Evolutionary conservation across 2,329 filamentous ascomycete species (phyloP).

Genomic region (Paradendryphiella salina): DNA sequence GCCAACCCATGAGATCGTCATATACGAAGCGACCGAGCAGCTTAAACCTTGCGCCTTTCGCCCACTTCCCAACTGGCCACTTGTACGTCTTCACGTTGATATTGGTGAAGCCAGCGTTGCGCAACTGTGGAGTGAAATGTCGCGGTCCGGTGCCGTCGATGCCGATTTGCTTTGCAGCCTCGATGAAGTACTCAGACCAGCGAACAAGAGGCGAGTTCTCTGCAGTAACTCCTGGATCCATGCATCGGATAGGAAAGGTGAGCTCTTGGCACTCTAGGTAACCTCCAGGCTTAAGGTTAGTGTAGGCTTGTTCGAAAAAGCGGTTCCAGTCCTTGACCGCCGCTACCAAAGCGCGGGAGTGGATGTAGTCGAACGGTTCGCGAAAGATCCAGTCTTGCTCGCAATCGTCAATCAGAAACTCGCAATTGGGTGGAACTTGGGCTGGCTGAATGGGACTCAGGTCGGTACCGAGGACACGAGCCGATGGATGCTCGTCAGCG

Average conservation of each 20-base stretch:
- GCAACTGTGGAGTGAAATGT: constrained; percentile 39
- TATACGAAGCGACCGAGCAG: constrained; percentile 32
- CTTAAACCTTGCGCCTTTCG: constrained; percentile 37
- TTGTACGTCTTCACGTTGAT: constrained; percentile 37
- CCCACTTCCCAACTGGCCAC: constrained; percentile 41
- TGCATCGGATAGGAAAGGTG: constrained; percentile 30
- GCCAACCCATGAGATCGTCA: constrained; percentile 36
- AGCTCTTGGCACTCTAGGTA: constrained; percentile 57
- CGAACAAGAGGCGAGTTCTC: constrained; percentile 31
- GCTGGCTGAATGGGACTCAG: constrained; percentile 42
- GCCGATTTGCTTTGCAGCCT: constrained; percentile 38
- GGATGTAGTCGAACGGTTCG: constrained; percentile 61
- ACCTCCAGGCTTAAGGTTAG: constrained; percentile 54
- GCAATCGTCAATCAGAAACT: constrained; percentile 44
- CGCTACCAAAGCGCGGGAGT: constrained; percentile 56
- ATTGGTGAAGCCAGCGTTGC: constrained; percentile 31
- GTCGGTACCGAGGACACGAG: constrained; percentile 41
- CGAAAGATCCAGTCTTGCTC: constrained; percentile 60
- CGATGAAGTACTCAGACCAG: constrained; percentile 32
- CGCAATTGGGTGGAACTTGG: constrained; percentile 40
- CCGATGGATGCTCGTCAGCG: constrained; percentile 40
- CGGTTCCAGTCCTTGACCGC: constrained; percentile 59
- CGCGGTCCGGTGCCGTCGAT: constrained; percentile 49
- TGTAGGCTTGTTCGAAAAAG: constrained; percentile 50
- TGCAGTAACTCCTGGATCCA: constrained; percentile 27